Percentiles rank a stretch among this genome's conserved stretches.
Conservation (phyloP, 2,329 filamentous ascomycete species). For the Cryphonectria naterciae region DNA sequence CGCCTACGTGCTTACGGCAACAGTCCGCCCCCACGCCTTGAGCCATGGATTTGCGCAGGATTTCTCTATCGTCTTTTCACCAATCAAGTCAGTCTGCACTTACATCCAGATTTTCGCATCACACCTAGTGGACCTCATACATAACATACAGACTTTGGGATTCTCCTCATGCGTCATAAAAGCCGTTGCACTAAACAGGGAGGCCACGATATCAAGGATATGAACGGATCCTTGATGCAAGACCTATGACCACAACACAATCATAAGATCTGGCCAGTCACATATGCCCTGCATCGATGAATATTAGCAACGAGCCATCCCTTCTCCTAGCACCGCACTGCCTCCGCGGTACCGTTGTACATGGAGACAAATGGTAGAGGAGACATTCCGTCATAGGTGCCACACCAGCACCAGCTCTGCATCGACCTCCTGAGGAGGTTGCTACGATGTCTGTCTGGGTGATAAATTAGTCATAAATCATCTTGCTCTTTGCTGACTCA, state of each 20-base stretch:
- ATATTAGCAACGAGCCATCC: not conserved
- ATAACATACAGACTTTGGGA: not conserved
- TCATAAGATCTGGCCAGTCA: not conserved
- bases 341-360: not conserved
- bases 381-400: not conserved
- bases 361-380: not conserved
- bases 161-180: not conserved
- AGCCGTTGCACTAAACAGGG: not conserved
- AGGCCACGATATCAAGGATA: not conserved
- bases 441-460: not conserved
- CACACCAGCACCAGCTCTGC: not conserved
- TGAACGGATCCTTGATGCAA: not conserved
- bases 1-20: not conserved
- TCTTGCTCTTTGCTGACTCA: not conserved
- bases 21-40: not conserved
- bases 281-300: not conserved
- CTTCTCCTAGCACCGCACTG: not conserved
- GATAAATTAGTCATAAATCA: not conserved
- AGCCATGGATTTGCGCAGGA: not conserved
- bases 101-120: not conserved
- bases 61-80: not conserved
- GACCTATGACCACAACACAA: not conserved
- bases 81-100: not conserved
- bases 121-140: not conserved
- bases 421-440: not conserved